These are phyloP conservation scores for Pseudisothecium myosuroides DNA, from an alignment of 225 moss, liverwort and hornwort species.

Conservation along the genomic window DNA sequence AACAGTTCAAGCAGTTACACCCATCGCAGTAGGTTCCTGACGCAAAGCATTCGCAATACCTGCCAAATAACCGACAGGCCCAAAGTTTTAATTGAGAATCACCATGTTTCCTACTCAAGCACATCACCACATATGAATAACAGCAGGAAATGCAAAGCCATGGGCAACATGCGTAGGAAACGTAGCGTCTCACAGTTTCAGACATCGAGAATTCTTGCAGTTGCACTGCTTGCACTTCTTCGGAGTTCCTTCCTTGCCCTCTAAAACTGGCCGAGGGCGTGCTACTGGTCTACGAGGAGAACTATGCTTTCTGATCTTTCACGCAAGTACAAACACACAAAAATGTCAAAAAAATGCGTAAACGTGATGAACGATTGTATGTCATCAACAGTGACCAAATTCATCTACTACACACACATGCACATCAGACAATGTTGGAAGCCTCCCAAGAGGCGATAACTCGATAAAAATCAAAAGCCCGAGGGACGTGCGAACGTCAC, in stretches of 20 bases:
- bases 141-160: neutral
- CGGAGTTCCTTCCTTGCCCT: conserved; percentile 68
- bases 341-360: neutral
- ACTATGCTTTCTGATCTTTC: conserved; percentile 44
- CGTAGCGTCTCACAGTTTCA: conserved; percentile 60
- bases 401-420: neutral
- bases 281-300: conserved; percentile 51
- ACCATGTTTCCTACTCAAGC: neutral
- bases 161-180: neutral
- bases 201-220: conserved; percentile 89
- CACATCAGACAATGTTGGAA: neutral
- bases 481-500: neutral
- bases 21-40: conserved; percentile 89
- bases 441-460: neutral
- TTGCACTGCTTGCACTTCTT: conserved; percentile 93
- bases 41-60: conserved; percentile 97
- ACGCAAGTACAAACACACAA: neutral
- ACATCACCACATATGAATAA: neutral
- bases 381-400: neutral
- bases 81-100: neutral
- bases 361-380: neutral
- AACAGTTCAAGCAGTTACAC: conserved; percentile 94
- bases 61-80: conserved; percentile 2
- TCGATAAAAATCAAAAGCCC: neutral
- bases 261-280: conserved; percentile 39